Conservation (phyloP, 805 yeast species). For the Phaffomyces antillensis region DNA sequence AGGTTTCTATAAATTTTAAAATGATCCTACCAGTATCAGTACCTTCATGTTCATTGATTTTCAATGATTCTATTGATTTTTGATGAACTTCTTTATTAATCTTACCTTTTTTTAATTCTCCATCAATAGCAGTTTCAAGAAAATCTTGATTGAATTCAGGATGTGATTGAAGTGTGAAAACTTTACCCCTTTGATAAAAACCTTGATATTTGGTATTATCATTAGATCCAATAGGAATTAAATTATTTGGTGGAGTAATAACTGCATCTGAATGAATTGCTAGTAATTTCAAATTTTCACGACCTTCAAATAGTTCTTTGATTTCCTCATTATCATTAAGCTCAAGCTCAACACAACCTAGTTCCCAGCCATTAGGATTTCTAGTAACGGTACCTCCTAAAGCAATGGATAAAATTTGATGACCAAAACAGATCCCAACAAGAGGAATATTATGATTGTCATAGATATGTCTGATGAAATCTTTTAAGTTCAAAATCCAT, state of each 20-base stretch:
- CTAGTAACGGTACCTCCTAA: constrained; percentile 53
- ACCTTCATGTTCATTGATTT: constrained; percentile 6
- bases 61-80: background rate
- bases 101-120: background rate
- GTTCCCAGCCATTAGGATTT: constrained; percentile 67
- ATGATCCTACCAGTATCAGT: constrained; percentile 7
- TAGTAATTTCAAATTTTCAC: constrained; percentile 31
- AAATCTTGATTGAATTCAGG: constrained; percentile 58
- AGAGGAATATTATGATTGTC: constrained; percentile 29
- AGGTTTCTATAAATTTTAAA: constrained; percentile 9
- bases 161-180: constrained; percentile 81
- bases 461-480: constrained; percentile 24
- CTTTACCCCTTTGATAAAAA: constrained; percentile 39
- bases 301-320: constrained; percentile 17
- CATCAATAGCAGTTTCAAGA: constrained; percentile 12
- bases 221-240: constrained; percentile 42
- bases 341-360: constrained; percentile 47
- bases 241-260: constrained; percentile 32
- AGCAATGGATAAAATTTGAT: constrained; percentile 66
- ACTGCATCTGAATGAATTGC: constrained; percentile 59
- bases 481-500: constrained; percentile 36
- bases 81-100: constrained; percentile 1
- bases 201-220: constrained; percentile 61
- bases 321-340: constrained; percentile 36
- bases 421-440: constrained; percentile 82